Evolutionary conservation across 1,284 basidiomycete species (phyloP).

Genomic region (Sanguinoderma infundibulare): DNA sequence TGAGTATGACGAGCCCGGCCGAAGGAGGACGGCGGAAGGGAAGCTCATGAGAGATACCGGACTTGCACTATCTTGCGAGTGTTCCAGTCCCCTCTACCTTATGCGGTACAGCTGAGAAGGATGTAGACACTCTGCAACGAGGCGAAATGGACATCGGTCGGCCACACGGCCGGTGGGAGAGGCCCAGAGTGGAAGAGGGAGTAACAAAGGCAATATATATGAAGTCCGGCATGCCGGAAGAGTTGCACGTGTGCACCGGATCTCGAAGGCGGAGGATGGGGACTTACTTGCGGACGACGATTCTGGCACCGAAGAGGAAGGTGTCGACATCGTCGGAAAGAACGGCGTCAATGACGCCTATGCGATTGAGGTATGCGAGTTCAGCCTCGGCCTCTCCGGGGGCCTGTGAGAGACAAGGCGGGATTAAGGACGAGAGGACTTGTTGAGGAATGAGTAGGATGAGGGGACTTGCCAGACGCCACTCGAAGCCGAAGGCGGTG

Average conservation of each 20-base stretch:
- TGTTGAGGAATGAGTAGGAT: too few species aligned
- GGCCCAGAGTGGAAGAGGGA: too few species aligned
- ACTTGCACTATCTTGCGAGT: too few species aligned
- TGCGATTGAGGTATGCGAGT: conserved; percentile 83
- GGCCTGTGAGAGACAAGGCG: conserved; percentile 51
- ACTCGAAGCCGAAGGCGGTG: conserved; percentile 89
- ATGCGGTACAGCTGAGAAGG: too few species aligned
- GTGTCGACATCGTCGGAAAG: conserved; percentile 95
- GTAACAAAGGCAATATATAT: too few species aligned
- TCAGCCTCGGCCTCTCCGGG: conserved; percentile 98
- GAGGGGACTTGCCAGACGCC: conserved; percentile 65
- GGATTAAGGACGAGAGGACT: background rate
- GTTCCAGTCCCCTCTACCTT: too few species aligned
- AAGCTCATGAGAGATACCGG: too few species aligned
- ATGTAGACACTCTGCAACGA: too few species aligned
- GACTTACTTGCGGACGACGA: conserved; percentile 78
- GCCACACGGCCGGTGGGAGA: conserved; percentile 33
- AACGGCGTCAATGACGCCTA: conserved; percentile 87
- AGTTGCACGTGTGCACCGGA: background rate
- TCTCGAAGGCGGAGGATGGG: background rate
- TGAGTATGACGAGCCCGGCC: too few species aligned
- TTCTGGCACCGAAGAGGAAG: conserved; percentile 86
- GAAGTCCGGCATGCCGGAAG: too few species aligned
- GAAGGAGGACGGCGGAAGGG: too few species aligned
- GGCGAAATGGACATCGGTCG: too few species aligned